Evolutionary conservation across 495 filamentous ascomycete genomes (phyloP).

Genomic region (Clavariopsis aquatica): DNA sequence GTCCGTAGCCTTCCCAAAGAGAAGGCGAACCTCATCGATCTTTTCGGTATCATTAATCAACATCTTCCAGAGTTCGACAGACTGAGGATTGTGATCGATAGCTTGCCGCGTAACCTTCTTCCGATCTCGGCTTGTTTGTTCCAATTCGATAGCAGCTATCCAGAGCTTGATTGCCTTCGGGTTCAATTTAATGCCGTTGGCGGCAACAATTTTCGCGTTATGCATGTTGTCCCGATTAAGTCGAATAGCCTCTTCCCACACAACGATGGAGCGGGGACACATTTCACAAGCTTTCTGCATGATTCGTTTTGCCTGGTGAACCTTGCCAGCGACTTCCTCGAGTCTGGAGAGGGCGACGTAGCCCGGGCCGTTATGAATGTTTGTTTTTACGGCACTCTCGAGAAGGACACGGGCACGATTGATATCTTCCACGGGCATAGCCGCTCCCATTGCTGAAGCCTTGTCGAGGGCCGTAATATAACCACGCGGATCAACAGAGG

Average conservation of each 20-base stretch:
- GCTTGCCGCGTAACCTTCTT: slow-evolving; percentile 90
- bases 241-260: slow-evolving; percentile 92
- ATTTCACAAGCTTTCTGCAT: slow-evolving; percentile 84
- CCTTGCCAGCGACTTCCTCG: slow-evolving; percentile 88
- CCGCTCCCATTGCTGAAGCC: slow-evolving; percentile 72
- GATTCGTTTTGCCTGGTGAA: slow-evolving; percentile 78
- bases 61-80: slow-evolving; percentile 93
- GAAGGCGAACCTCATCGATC: slow-evolving; percentile 76
- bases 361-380: slow-evolving; percentile 90
- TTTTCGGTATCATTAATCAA: slow-evolving; percentile 95
- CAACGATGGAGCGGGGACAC: slow-evolving; percentile 92
- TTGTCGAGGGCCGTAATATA: slow-evolving; percentile 89
- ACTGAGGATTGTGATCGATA: slow-evolving; percentile 84
- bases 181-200: slow-evolving; percentile 87
- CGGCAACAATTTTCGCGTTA: slow-evolving; percentile 95
- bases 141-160: slow-evolving; percentile 92
- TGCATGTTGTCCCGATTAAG: slow-evolving; percentile 72
- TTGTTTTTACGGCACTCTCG: slow-evolving; percentile 93
- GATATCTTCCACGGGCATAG: slow-evolving; percentile 87
- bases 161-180: slow-evolving; percentile 85
- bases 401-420: slow-evolving; percentile 91
- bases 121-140: slow-evolving; percentile 74
- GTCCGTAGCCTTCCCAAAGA: slow-evolving; percentile 90
- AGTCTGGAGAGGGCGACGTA: slow-evolving; percentile 94
- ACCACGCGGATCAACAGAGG: slow-evolving; percentile 90